These are phyloP conservation scores for Seiridium cupressi DNA, from an alignment of 2,329 filamentous ascomycete genomes.

Conservation along the genomic window DNA sequence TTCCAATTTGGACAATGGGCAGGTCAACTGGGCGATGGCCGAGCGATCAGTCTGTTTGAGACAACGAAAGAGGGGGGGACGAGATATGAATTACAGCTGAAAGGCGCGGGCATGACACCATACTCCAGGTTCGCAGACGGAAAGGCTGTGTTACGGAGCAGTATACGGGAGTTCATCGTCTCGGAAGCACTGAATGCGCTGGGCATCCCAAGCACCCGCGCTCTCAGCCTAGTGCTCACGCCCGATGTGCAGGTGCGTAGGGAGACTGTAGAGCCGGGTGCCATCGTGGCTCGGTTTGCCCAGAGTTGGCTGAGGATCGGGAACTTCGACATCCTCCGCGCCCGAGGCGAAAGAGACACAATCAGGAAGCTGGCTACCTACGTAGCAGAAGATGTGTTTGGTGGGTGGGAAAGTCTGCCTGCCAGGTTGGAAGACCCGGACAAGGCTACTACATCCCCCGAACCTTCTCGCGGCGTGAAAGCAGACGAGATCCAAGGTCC, in stretches of 20 bases:
- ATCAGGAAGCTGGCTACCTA: slow-evolving; percentile 77
- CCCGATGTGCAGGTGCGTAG: slow-evolving; percentile 71
- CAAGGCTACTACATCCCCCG: slow-evolving; percentile 42
- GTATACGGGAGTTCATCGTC: slow-evolving; percentile 91
- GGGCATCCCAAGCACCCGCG: slow-evolving; percentile 81
- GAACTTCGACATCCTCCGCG: slow-evolving; percentile 91
- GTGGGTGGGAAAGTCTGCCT: slow-evolving; percentile 83
- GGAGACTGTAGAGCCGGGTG: slow-evolving; percentile 83
- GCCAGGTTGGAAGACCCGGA: slow-evolving; percentile 53
- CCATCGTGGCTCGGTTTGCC: slow-evolving; percentile 89
- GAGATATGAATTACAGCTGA: slow-evolving; percentile 89
- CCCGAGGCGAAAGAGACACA: slow-evolving; percentile 73
- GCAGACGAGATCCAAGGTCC: slow-evolving; percentile 65
- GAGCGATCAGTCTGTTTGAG: slow-evolving; percentile 93
- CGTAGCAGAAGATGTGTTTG: slow-evolving; percentile 81
- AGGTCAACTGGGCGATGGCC: slow-evolving; percentile 89
- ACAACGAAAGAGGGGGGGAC: slow-evolving; percentile 68
- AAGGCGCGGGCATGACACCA: slow-evolving; percentile 88
- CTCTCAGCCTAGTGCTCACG: slow-evolving; percentile 76
- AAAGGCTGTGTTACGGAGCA: slow-evolving; percentile 87
- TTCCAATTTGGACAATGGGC: slow-evolving; percentile 84
- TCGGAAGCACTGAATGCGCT: slow-evolving; percentile 87
- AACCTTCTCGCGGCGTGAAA: slow-evolving; percentile 50
- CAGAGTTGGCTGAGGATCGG: slow-evolving; percentile 89
- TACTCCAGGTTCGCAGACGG: slow-evolving; percentile 97